Conservation (phyloP, 2,329 filamentous ascomycete species). For the Penicillium janthinellum region DNA sequence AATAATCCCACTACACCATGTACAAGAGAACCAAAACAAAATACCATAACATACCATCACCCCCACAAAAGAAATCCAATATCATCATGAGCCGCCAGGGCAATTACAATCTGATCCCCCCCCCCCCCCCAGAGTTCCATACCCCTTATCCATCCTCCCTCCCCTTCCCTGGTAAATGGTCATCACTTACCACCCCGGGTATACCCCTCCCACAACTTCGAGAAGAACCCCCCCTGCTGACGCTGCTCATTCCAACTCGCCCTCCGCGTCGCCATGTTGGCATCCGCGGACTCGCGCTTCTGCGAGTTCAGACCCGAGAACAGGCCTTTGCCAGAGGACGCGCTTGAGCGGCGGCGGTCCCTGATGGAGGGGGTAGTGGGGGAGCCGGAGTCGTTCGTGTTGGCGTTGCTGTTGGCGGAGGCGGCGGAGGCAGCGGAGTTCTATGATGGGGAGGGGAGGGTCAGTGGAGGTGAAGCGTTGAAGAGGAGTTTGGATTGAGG, state of each 20-base stretch:
- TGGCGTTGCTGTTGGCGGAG: conserved; percentile 19
- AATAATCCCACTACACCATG: background rate
- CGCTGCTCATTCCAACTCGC: conserved; percentile 51
- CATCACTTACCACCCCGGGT: conserved; percentile 30
- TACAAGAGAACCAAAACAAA: background rate
- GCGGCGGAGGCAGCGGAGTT: conserved; percentile 31
- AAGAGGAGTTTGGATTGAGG: background rate
- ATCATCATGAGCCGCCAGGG: background rate
- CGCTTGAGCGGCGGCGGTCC: conserved; percentile 34
- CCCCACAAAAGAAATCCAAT: background rate
- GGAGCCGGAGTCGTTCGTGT: conserved; percentile 3
- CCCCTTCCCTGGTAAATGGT: background rate
- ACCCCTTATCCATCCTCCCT: no score
- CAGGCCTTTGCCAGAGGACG: conserved; percentile 21
- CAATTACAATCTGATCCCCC: background rate
- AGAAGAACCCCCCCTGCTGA: conserved; percentile 40
- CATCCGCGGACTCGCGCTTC: conserved; percentile 47
- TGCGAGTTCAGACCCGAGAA: conserved; percentile 44
- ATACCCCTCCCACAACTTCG: conserved; percentile 47
- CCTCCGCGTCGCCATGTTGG: conserved; percentile 38
- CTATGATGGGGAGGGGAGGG: conserved; percentile 15
- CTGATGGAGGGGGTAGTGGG: conserved; percentile 18
- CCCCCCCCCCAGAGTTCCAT: background rate
- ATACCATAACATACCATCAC: background rate
- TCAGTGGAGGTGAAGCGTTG: background rate